phyloP scores from a whole-genome alignment of 768 basidiomycete species.

The Xanthoconium purpureum region DNA sequence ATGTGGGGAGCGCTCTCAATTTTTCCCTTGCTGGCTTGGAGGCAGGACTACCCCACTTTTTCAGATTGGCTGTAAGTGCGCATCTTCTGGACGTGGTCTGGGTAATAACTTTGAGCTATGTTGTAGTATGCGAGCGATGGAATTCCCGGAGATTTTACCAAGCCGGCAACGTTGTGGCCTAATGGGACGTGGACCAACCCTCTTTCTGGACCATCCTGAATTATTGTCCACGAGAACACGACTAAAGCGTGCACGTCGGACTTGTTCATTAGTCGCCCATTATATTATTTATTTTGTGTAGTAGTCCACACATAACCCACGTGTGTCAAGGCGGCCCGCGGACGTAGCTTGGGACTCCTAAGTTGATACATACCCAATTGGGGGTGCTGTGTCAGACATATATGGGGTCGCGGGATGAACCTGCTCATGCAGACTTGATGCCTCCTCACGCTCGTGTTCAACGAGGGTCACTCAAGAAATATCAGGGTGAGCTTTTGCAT shows the following conservation, averaged over 20 bases:
- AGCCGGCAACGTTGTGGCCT: constrained; percentile 68
- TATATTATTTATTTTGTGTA: neutral
- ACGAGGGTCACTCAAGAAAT: constrained; percentile 20
- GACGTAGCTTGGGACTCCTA: constrained; percentile 6
- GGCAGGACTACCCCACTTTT: constrained; percentile 65
- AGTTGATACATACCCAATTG: constrained; percentile 2
- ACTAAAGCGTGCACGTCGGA: neutral
- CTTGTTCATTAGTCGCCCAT: neutral
- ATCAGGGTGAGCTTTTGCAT: constrained; percentile 15
- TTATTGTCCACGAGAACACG: neutral
- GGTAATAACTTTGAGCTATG: constrained; percentile 2
- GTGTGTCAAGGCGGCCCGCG: neutral
- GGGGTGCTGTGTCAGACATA: constrained; percentile 19
- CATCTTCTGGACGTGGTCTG: neutral
- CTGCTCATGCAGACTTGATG: constrained; percentile 19
- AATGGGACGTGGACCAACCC: constrained; percentile 85
- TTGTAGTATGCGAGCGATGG: constrained; percentile 47
- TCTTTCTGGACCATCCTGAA: constrained; percentile 56
- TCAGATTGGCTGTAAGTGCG: constrained; percentile 67
- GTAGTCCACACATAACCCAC: neutral
- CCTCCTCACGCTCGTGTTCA: constrained; percentile 19
- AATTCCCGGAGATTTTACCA: constrained; percentile 72
- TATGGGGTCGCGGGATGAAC: constrained; percentile 13
- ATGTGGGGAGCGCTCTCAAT: constrained; percentile 65
- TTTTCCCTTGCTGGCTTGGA: constrained; percentile 67